Percentiles rank a stretch among this genome's conserved stretches.
phyloP scores from a whole-genome alignment of 192 early-diverging fungal species.

The Coemansia sp. region DNA sequence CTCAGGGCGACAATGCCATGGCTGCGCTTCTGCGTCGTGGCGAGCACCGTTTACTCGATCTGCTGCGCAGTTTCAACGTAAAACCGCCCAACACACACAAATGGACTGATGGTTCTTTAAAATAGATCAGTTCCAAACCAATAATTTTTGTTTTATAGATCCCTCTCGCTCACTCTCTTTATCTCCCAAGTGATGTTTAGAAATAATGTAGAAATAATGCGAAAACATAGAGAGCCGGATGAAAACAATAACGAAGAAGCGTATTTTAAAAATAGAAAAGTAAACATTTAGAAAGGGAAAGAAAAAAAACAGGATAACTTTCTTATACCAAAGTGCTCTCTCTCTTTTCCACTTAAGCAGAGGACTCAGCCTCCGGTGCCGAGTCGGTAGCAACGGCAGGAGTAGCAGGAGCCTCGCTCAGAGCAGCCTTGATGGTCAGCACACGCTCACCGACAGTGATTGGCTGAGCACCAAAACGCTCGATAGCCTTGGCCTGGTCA shows the following conservation, averaged over 20 bases:
- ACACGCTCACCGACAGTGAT: constrained; percentile 22
- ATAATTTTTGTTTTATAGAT: too few relatives aligned
- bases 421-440: constrained; percentile 42
- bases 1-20: constrained; percentile 71
- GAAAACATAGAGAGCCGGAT: too few relatives aligned
- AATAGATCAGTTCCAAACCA: too few relatives aligned
- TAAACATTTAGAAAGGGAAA: neutral
- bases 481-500: constrained; percentile 60
- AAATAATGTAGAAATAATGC: too few relatives aligned
- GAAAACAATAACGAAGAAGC: too few relatives aligned
- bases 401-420: constrained; percentile 33
- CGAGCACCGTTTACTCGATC: constrained; percentile 23
- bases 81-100: too few relatives aligned
- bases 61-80: constrained; percentile 1
- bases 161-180: too few relatives aligned
- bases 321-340: too few relatives aligned
- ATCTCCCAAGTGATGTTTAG: too few relatives aligned
- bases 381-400: constrained; percentile 1
- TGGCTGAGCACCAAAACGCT: constrained; percentile 18
- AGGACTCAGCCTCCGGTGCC: neutral
- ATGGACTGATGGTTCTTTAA: too few relatives aligned
- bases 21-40: constrained; percentile 45
- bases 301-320: too few relatives aligned
- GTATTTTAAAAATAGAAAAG: too few relatives aligned
- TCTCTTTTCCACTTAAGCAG: neutral